phyloP scores from a whole-genome alignment of 306 rosid species.

The Quillaja saponaria region DNA sequence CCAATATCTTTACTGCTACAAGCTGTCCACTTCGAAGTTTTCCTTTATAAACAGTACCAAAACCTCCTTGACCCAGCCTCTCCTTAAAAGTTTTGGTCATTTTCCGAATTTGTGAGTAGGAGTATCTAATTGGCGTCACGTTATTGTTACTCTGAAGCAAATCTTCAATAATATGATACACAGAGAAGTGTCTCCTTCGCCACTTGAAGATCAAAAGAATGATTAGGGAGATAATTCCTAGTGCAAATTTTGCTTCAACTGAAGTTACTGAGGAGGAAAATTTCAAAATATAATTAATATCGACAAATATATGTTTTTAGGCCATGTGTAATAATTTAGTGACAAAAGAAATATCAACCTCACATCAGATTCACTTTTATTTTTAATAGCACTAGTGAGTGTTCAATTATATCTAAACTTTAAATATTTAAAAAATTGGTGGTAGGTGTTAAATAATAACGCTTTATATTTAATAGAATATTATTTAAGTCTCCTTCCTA shows the following conservation, averaged over 20 bases:
- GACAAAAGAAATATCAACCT: too few relatives aligned
- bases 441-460: too few relatives aligned
- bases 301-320: too few relatives aligned
- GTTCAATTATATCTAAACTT: too few relatives aligned
- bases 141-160: neutral
- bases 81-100: neutral
- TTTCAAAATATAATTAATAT: too few relatives aligned
- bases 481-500: too few relatives aligned
- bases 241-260: neutral
- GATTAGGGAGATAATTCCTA: neutral
- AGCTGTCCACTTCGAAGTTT: slow-evolving; percentile 17
- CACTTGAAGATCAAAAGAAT: slow-evolving; percentile 6
- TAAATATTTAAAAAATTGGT: too few relatives aligned
- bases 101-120: neutral
- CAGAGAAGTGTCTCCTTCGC: neutral
- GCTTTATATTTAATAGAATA: too few relatives aligned
- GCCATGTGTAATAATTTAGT: too few relatives aligned
- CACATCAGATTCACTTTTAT: too few relatives aligned
- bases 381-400: too few relatives aligned
- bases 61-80: neutral
- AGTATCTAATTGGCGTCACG: neutral
- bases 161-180: neutral
- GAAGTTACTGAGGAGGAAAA: too few relatives aligned
- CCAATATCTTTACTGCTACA: slow-evolving; percentile 28
- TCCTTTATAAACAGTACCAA: neutral